phyloP scores from a whole-genome alignment of 2,329 filamentous ascomycete genomes.

The Fusarium buharicum region DNA sequence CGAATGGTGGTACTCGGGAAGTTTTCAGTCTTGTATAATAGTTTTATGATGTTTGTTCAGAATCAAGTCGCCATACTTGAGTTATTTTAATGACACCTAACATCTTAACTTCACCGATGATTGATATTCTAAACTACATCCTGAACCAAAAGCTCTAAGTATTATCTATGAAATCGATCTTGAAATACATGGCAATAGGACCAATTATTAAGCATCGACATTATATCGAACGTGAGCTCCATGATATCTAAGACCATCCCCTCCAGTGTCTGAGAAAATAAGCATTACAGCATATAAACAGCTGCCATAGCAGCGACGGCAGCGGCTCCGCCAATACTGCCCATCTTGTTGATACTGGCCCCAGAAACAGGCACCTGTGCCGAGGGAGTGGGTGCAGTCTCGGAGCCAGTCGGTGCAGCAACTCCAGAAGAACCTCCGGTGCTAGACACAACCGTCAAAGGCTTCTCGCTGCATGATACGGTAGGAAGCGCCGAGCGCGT shows the following conservation, averaged over 20 bases:
- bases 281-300: slow-evolving; percentile 15
- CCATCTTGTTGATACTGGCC: slow-evolving; percentile 18
- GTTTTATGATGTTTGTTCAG: too few relatives aligned
- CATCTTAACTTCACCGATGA: too few relatives aligned
- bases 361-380: slow-evolving; percentile 21
- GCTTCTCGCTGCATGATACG: slow-evolving; percentile 22
- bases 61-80: too few relatives aligned
- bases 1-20: background rate
- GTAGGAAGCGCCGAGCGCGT: slow-evolving; percentile 28
- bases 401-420: slow-evolving; percentile 23
- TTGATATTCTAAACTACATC: too few relatives aligned
- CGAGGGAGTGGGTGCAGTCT: slow-evolving; percentile 12
- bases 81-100: too few relatives aligned
- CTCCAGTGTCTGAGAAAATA: background rate
- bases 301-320: slow-evolving; percentile 3
- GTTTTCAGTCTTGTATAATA: slow-evolving; percentile 10
- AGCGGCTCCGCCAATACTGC: slow-evolving; percentile 6
- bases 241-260: background rate
- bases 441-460: slow-evolving; percentile 19
- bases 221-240: too few relatives aligned
- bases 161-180: too few relatives aligned
- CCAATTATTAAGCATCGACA: too few relatives aligned
- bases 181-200: too few relatives aligned
- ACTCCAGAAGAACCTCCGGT: slow-evolving; percentile 9
- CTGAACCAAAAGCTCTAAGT: too few relatives aligned